Percentiles rank a stretch among this genome's conserved stretches.
Conservation (phyloP, 306 rosid genomes). For the Quercus cerris region DNA sequence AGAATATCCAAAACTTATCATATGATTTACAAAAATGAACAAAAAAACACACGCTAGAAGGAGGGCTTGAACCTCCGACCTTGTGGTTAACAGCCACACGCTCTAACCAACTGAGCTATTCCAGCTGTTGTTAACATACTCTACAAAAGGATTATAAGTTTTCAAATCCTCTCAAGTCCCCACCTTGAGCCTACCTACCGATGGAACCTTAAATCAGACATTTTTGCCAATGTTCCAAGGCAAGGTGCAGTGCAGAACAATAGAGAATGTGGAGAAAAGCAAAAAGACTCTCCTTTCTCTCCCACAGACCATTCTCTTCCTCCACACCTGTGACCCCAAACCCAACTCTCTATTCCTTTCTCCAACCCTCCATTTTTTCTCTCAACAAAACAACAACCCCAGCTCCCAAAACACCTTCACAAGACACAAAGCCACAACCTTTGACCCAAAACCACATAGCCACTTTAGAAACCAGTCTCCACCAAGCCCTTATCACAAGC, state of each 20-base stretch:
- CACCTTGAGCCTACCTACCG: accelerated
- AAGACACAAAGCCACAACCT: background rate
- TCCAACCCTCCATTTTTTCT: conserved; percentile 76
- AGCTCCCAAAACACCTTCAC: conserved; percentile 17
- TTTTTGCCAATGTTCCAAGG: no score
- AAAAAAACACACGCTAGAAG: conserved; percentile 27
- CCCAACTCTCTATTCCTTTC: conserved; percentile 81
- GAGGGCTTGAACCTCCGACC: conserved; percentile 65
- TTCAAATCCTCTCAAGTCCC: no score
- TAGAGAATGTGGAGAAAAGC: conserved; percentile 46
- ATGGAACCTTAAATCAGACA: no score
- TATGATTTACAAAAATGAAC: no score
- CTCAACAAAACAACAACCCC: conserved; percentile 39
- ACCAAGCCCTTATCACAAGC: conserved; percentile 51
- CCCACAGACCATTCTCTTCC: conserved; percentile 44
- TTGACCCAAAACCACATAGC: conserved; percentile 39
- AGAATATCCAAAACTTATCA: no score
- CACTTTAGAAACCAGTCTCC: conserved; percentile 55
- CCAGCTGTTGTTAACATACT: background rate
- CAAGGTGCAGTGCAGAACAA: background rate
- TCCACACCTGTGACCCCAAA: conserved; percentile 48
- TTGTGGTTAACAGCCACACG: conserved; percentile 62
- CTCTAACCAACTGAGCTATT: conserved; percentile 59
- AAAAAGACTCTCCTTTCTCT: conserved; percentile 29
- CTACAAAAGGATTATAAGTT: accelerated